Evolutionary conservation across 2,329 filamentous ascomycete species (phyloP).

Genomic region (Claviceps sp.): DNA sequence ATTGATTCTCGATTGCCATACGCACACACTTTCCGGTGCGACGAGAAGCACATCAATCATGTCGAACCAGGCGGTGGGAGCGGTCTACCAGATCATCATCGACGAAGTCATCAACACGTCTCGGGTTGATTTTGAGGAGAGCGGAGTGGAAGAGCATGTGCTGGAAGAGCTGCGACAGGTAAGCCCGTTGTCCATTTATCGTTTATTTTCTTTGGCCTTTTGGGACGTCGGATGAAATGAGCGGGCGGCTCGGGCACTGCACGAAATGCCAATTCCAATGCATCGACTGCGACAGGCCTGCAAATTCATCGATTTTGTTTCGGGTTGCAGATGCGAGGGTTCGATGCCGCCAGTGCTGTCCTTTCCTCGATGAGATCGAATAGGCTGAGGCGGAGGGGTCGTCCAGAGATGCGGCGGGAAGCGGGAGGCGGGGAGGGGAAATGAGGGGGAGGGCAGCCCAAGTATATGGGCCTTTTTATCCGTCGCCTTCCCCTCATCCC

Average conservation of each 20-base stretch:
- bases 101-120: conserved; percentile 84
- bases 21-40: conserved; percentile 3
- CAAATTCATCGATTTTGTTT: no score
- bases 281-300: no score
- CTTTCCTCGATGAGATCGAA: no score
- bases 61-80: conserved; percentile 52
- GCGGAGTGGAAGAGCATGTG: conserved; percentile 76
- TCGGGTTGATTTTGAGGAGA: conserved; percentile 91
- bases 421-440: conserved; percentile 24
- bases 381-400: background rate
- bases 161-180: conserved; percentile 81
- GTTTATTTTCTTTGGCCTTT: background rate
- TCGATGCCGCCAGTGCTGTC: no score
- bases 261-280: background rate
- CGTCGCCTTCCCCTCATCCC: conserved; percentile 18
- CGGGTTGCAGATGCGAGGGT: no score
- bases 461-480: conserved; percentile 48
- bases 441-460: conserved; percentile 27
- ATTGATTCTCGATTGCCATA: background rate
- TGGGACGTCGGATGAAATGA: background rate
- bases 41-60: conserved; percentile 23
- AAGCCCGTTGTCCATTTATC: conserved; percentile 23
- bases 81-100: conserved; percentile 67
- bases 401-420: conserved; percentile 3
- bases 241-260: background rate